Base-by-base conservation (phyloP, 1,284 basidiomycete genomes). In the Stereum hirsutum region DNA sequence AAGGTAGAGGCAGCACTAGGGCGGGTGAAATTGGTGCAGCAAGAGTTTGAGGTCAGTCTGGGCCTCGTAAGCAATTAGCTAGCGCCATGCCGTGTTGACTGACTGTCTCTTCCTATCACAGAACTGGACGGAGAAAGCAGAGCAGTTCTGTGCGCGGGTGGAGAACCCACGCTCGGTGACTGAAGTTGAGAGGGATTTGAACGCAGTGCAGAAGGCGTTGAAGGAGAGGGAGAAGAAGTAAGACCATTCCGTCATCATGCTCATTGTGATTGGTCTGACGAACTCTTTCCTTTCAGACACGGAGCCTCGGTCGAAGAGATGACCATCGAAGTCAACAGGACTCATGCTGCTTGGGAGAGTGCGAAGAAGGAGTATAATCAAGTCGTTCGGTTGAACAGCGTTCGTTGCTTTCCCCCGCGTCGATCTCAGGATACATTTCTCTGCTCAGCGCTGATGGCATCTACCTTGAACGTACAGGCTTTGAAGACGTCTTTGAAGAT, bases 291-390 rank as follows among this genome's bases (percentile, higher is more conserved):
- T 31, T 3, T 14, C 50, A 89, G 86, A 41, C 77, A 87, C 46
- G 89, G 89, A 4, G 75, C 83, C 4, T 75, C 78, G 5, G 72
- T 90, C 3, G 89, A 92, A 44, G 79, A 92, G 45, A 75, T 92
- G 63, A 72, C 78, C 0, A 65, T 70, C 19, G 78, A 87, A 49
- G 69, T 88, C 35, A 78, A 79, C 56, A 79, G 74, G 48, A 72
- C 79, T 3, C 71, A 72, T 49, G 66, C 65, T 3, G 72, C 69
- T 21, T 57, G 78, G 14, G 70, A 82, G 5, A 72, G 62, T 15
- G 81, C 78, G 0, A 68, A 78, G 52, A 65, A 59, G 31, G 83
- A 87, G 43, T 63, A 87, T 41, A 74, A 66, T 46, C 72, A 75
- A 38, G 75, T 91, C 66, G 59, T 69, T 14, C 52, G 56, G 2